Evolutionary conservation across 2,329 filamentous ascomycete species (phyloP).

Genomic region (Simplicillium aogashimaense): DNA sequence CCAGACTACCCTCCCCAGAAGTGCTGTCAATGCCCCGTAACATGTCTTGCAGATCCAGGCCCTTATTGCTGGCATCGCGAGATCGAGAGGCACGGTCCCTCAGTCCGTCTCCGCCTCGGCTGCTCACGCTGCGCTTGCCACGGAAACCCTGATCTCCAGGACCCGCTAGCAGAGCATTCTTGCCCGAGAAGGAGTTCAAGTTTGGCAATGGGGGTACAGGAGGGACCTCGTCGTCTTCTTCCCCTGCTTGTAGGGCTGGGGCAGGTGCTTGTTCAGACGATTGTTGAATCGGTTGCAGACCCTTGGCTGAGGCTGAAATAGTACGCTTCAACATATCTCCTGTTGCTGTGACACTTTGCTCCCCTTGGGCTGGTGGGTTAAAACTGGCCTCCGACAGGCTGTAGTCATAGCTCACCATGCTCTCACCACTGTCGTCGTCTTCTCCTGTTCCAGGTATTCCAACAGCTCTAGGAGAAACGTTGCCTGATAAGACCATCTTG

Average conservation of each 20-base stretch:
- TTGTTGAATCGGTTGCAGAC: conserved; percentile 30
- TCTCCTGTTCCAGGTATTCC: conserved; percentile 24
- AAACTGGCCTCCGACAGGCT: conserved; percentile 58
- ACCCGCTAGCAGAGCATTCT: conserved; percentile 14
- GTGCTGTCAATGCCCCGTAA: conserved; percentile 40
- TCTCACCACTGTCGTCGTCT: conserved; percentile 52
- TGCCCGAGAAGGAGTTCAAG: conserved; percentile 18
- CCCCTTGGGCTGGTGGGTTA: conserved; percentile 29
- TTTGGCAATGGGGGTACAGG: conserved; percentile 46
- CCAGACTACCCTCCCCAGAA: conserved; percentile 32
- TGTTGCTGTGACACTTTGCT: conserved; percentile 16
- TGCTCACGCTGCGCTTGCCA: conserved; percentile 28
- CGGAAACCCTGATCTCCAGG: conserved; percentile 14
- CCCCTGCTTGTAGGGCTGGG: conserved; percentile 17
- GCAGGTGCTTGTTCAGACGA: conserved; percentile 4
- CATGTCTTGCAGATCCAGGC: conserved; percentile 37
- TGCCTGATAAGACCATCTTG: conserved; percentile 49
- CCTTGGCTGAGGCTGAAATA: conserved; percentile 24
- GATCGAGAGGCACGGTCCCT: conserved; percentile 18
- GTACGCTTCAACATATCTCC: conserved; percentile 19
- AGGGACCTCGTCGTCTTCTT: conserved; percentile 32
- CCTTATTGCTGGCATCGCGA: conserved; percentile 19
- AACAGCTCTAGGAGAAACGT: conserved; percentile 27
- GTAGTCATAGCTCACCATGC: conserved; percentile 61
- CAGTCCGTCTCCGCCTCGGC: conserved; percentile 29